Evolutionary conservation across 441 rosid genomes (phyloP).

Genomic region (Macaranga tanarius): DNA sequence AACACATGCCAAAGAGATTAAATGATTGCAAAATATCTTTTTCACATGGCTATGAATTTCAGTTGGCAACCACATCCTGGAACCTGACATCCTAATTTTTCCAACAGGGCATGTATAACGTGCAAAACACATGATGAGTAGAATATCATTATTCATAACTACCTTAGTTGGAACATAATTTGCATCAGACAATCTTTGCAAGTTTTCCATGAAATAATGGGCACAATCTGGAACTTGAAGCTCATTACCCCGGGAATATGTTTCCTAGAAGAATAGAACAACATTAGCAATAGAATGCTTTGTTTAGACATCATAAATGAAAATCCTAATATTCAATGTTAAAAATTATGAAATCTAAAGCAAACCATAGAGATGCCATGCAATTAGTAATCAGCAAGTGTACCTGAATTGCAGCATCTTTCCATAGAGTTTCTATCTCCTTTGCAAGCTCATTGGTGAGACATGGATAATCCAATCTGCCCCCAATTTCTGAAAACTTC

Average conservation of each 20-base stretch:
- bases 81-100: conserved; percentile 2
- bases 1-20: neutral
- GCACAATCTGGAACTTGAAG: conserved; percentile 96
- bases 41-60: neutral
- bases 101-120: neutral
- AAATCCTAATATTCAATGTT: neutral
- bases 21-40: neutral
- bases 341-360: neutral
- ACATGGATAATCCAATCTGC: conserved; percentile 65
- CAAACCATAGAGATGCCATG: neutral
- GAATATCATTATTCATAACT: conserved; percentile 11
- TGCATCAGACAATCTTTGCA: conserved; percentile 69
- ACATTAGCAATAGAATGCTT: neutral
- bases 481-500: conserved; percentile 76
- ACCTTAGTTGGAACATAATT: conserved; percentile 96
- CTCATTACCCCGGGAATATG: conserved; percentile 75
- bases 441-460: conserved; percentile 72
- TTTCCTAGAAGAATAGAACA: conserved; percentile 55
- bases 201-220: conserved; percentile 85
- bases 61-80: neutral
- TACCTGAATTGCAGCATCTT: conserved; percentile 92
- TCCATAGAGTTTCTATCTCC: conserved; percentile 85
- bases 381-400: conserved; percentile 8
- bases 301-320: conserved; percentile 1
- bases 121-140: neutral